These are phyloP conservation scores for Phyllosticta ampelicida DNA, from an alignment of 2,329 filamentous ascomycete genomes.

Conservation along the genomic window DNA sequence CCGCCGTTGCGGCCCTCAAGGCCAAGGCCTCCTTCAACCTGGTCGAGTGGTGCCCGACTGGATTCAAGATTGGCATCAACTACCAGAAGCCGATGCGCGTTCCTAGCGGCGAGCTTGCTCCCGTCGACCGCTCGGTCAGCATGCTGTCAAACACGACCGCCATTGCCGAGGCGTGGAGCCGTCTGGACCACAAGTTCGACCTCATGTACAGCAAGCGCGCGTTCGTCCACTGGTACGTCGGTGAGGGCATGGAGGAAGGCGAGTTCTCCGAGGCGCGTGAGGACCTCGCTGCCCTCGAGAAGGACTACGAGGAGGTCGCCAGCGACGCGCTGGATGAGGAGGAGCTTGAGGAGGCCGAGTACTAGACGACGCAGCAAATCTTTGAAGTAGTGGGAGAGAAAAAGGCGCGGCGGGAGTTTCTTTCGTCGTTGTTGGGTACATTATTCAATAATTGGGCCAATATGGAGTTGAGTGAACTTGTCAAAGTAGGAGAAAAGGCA, in stretches of 20 bases:
- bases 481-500: not conserved
- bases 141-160: slow-evolving; percentile 99
- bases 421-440: not conserved
- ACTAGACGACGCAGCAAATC: slow-evolving; percentile 46
- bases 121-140: slow-evolving; percentile 97
- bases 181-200: slow-evolving; percentile 95
- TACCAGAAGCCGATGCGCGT: slow-evolving; percentile 96
- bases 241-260: slow-evolving; percentile 99
- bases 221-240: slow-evolving; percentile 99
- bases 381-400: not conserved
- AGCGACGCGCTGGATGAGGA: slow-evolving; percentile 86
- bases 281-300: slow-evolving; percentile 93
- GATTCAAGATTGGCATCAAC: slow-evolving; percentile 99
- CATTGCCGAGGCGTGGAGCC: slow-evolving; percentile 96
- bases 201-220: slow-evolving; percentile 99
- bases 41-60: slow-evolving; percentile 99
- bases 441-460: not conserved
- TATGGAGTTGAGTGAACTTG: not conserved
- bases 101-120: slow-evolving; percentile 92
- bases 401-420: not conserved
- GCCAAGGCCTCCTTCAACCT: slow-evolving; percentile 99
- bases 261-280: slow-evolving; percentile 99
- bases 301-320: slow-evolving; percentile 97
- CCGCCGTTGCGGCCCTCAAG: slow-evolving; percentile 90
- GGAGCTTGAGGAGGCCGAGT: slow-evolving; percentile 78